Percentiles rank a stretch among this genome's conserved stretches.
Conservation (phyloP, 2,329 filamentous ascomycete genomes). For the Fusarium burgessii region DNA sequence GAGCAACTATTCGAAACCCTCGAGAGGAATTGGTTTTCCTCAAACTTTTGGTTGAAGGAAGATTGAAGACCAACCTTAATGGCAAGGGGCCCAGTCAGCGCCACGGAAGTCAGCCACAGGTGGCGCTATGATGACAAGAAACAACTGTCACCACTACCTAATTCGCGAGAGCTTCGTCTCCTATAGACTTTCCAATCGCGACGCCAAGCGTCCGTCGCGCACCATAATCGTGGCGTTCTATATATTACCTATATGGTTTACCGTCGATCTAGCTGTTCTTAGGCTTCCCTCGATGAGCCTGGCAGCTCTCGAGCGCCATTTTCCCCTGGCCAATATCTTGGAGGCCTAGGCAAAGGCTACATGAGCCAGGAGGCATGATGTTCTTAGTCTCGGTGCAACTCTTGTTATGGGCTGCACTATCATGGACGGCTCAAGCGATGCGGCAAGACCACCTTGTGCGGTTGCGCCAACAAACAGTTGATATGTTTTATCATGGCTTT, state of each 20-base stretch:
- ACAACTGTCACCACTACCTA: conserved; percentile 23
- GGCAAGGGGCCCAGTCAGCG: not conserved
- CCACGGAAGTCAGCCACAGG: conserved; percentile 38
- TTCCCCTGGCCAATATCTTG: conserved; percentile 33
- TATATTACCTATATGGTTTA: conserved; percentile 12
- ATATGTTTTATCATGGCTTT: conserved; percentile 97
- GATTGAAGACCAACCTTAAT: not conserved
- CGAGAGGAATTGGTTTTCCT: not conserved
- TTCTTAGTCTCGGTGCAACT: conserved; percentile 41
- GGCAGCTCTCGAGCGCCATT: conserved; percentile 38
- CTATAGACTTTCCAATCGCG: conserved; percentile 18
- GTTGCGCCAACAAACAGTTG: conserved; percentile 70
- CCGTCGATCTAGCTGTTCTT: conserved; percentile 4
- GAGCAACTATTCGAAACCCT: not conserved
- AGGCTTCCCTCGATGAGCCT: conserved; percentile 43
- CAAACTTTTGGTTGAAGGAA: not conserved
- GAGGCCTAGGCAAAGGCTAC: conserved; percentile 29
- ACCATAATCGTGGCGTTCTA: conserved; percentile 18
- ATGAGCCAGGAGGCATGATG: conserved; percentile 48
- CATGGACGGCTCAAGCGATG: conserved; percentile 64
- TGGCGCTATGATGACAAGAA: conserved; percentile 41
- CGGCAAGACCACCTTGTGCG: conserved; percentile 65
- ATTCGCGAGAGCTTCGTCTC: conserved; percentile 21
- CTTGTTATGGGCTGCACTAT: conserved; percentile 49
- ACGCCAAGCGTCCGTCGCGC: conserved; percentile 38